Evolutionary conservation across 1,284 basidiomycete species (phyloP), one percentile per base, ranked within the genome.

Genomic region (Sporisorium exsertum): DNA sequence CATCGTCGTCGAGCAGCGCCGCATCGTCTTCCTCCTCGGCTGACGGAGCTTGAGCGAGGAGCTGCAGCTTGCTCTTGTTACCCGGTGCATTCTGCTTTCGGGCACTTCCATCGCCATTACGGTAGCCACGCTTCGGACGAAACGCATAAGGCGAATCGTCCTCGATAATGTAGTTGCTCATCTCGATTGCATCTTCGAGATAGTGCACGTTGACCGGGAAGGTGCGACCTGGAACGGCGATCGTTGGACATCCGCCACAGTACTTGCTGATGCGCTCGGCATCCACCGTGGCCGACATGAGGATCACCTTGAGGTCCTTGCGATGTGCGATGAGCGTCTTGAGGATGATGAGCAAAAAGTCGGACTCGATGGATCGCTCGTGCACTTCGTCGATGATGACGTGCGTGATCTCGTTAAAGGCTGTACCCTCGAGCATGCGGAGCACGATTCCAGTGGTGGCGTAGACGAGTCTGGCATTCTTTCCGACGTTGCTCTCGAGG

Each of bases 231-330:
- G 96, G 96, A 18, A 99, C 93, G 0, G 73, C 54, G 24, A 85
- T 50, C 27, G 91, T 91, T 0, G 95, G 94, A 84, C 95, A 97
- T 27, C 91, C 91, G 22, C 92, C 94, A 84, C 99, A 98, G 87
- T 93, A 99, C 24, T 87, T 87, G n/a, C 95, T 94, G 57, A 99
- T 92, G 86, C 97, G 96, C 68, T 95, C 92, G 20, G 85, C 93
- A 81, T 99, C 94, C 32, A 98, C 89, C 0, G 97, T 99, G 0
- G 97, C 97, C 26, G 95, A 97, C 97, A 99, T 99, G 60, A 99
- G 89, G 35, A 99, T 90, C 33, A 99, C 90, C 86, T 94, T 96
- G 55, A 99, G 88, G 79, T 96, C 91, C 50, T 91, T 90, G 24
- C 94, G 90, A 72, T 92, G 90, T 58, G 89, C 87, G 50, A 98